Evolutionary conservation across 73 alveolate species (phyloP).

Genomic region (Paramecium octaurelia): DNA sequence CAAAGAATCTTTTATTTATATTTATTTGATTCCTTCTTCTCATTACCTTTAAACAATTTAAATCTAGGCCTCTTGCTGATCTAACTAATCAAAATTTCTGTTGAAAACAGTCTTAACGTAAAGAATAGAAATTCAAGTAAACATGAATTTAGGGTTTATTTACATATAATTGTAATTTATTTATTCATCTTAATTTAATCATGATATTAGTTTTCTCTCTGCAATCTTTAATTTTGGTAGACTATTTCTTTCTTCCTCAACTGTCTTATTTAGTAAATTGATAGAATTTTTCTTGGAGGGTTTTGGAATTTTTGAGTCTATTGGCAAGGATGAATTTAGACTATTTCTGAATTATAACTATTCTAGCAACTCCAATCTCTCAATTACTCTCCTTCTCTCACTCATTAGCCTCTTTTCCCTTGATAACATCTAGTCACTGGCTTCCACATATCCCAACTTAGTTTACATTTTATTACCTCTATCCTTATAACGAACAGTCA

Average conservation of each 20-base stretch:
- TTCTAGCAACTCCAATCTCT: slow-evolving; percentile 46
- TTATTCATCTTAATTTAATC: background rate
- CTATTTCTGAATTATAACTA: background rate
- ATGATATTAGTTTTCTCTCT: background rate
- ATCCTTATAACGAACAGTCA: background rate
- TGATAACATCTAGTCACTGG: background rate
- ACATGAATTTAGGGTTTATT: background rate
- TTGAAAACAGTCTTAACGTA: background rate
- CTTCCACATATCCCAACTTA: background rate
- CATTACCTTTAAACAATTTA: background rate
- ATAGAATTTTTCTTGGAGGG: background rate
- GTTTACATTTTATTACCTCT: slow-evolving; percentile 10
- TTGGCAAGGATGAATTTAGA: background rate
- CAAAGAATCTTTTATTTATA: no score
- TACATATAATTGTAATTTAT: background rate
- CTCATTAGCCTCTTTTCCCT: slow-evolving; percentile 11
- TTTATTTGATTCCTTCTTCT: background rate
- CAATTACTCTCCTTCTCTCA: slow-evolving; percentile 53
- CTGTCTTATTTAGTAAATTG: background rate
- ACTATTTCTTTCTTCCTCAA: background rate
- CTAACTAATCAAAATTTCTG: background rate
- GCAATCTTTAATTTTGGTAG: background rate
- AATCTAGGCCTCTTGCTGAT: background rate
- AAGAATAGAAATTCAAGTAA: background rate
- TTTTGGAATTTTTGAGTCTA: background rate